phyloP scores from a whole-genome alignment of 768 basidiomycete genomes.

The Thelephora aurantiotincta region DNA sequence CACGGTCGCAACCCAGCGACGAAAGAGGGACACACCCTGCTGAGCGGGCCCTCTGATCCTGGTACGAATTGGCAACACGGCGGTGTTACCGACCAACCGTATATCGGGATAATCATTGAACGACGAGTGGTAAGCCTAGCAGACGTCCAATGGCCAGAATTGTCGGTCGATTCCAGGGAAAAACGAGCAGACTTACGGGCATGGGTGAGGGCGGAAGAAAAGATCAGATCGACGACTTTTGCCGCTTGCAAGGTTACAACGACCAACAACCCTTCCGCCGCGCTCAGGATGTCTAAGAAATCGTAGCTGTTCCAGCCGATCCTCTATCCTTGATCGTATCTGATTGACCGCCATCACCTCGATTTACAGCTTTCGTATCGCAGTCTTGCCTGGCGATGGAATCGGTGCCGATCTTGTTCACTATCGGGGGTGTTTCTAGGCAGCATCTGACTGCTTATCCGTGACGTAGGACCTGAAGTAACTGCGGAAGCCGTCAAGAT shows the following conservation, averaged over 20 bases:
- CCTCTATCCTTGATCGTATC: not conserved
- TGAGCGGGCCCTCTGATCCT: constrained; percentile 89
- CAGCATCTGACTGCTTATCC: not conserved
- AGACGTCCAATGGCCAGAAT: not conserved
- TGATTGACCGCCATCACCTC: not conserved
- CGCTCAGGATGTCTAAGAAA: not conserved
- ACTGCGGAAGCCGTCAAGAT: constrained; percentile 75
- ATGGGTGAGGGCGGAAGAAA: constrained; percentile 1
- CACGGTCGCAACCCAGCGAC: constrained; percentile 3
- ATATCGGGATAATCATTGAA: constrained; percentile 78
- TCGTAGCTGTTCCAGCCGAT: not conserved
- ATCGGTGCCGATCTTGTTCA: constrained; percentile 47
- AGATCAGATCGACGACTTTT: too few relatives aligned
- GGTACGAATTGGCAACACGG: constrained; percentile 82
- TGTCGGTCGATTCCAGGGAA: not conserved
- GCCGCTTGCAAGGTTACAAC: too few relatives aligned
- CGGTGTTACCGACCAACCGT: constrained; percentile 79
- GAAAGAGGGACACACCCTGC: constrained; percentile 31
- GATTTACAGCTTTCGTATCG: constrained; percentile 62
- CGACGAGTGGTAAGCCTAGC: constrained; percentile 89
- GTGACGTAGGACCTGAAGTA: constrained; percentile 70
- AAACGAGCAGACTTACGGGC: constrained; percentile 12
- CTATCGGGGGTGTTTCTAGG: not conserved
- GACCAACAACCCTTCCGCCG: too few relatives aligned
- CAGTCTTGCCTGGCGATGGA: constrained; percentile 90